Conservation (phyloP, 1,139 yeast species). For the Pichia sp. region DNA sequence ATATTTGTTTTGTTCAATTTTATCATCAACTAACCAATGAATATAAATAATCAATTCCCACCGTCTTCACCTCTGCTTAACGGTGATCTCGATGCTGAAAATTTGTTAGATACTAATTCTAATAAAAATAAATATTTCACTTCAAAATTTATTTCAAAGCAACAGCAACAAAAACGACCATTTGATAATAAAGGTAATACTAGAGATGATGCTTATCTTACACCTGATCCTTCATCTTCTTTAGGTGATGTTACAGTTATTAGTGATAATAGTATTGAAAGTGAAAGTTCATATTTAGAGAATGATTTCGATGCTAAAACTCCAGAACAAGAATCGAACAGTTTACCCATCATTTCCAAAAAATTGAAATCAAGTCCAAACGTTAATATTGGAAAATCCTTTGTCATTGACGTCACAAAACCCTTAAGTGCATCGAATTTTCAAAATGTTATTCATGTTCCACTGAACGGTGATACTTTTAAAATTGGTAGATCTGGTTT, state of each 20-base stretch:
- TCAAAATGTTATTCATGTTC: slow-evolving; percentile 15
- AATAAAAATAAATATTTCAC: neutral
- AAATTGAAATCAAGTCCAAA: neutral
- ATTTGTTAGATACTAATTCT: no score
- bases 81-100: slow-evolving; percentile 8
- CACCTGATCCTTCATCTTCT: slow-evolving; percentile 40
- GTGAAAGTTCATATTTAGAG: no score
- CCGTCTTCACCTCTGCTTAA: slow-evolving; percentile 22
- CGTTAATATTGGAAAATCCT: no score
- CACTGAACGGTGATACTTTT: slow-evolving; percentile 18
- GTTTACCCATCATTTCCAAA: neutral
- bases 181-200: no score
- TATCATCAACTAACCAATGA: slow-evolving; percentile 2
- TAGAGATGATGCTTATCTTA: slow-evolving; percentile 30
- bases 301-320: neutral
- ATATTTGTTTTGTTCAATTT: neutral
- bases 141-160: neutral
- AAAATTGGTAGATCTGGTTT: slow-evolving; percentile 62
- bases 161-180: no score
- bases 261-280: slow-evolving; percentile 5
- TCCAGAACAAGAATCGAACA: neutral
- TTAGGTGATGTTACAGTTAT: slow-evolving; percentile 29
- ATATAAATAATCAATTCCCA: slow-evolving; percentile 20
- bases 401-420: slow-evolving; percentile 10
- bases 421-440: slow-evolving; percentile 17